Base-by-base conservation (phyloP, 2,329 filamentous ascomycete genomes). In the Nothophaeocryptopus gaeumannii region DNA sequence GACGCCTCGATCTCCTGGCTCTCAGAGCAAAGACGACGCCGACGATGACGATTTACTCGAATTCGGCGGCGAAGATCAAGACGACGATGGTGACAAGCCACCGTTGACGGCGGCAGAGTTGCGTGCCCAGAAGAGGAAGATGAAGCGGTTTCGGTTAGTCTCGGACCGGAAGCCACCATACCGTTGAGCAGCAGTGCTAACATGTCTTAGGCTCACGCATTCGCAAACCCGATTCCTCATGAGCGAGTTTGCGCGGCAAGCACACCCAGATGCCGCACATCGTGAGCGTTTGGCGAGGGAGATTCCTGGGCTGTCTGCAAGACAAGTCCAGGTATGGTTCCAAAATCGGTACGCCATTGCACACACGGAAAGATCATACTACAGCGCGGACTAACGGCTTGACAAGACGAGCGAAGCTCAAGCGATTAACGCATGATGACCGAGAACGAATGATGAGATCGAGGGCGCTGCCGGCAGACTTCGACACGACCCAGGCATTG, bases 261-360 rank as follows among this genome's bases (percentile, higher is more conserved):
- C 91, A 16, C 91, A 96, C 67, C 91, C 91, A 7, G 91, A 97
- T 72, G 91, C 91, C 35, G 88, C 88, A 39, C 90, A 96, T 69
- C 80, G 91, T 55, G 91, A 96, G 67, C 80, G 89, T 39, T 76
- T 97, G 33, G 92, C 91, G 3, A 78, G 86, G 56, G 89, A 96
- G 67, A 96, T 97, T 39, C 91, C 92, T 30, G 92, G 91, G 1
- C 73, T 97, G 41, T 96, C 88, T 63, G 89, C 91, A 33, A 83
- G 91, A 54, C 91, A 97, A 68, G 92, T 97, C 16, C 91, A 97
- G 70, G 91, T 97, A 42, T 97, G 91, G 92, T 97, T 97, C 72
- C 91, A 97, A 71, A 97, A 97, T 72, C 83, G 91, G 91, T 96
- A 79, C 42, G 43, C 38, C 7, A 16, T 34, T 26, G 9, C 14